These are phyloP conservation scores for Moricandia moricandioides DNA, from an alignment of 345 rosid species.

Conservation along the genomic window DNA sequence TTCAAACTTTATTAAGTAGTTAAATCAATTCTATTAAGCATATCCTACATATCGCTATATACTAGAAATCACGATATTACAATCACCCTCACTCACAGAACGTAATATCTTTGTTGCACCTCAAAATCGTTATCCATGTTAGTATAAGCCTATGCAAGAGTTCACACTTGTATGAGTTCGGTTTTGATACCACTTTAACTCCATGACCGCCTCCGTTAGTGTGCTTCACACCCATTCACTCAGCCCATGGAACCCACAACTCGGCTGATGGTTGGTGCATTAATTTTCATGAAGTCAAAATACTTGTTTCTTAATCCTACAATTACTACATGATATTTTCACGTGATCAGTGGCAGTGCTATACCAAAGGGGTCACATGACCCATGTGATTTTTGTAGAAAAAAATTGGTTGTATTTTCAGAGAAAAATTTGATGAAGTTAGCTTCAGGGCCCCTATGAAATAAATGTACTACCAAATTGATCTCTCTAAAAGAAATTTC, in stretches of 20 bases:
- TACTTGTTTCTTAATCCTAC: background rate
- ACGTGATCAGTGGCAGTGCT: too few species aligned
- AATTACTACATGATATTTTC: background rate
- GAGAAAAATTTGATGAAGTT: too few species aligned
- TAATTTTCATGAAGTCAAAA: too few species aligned
- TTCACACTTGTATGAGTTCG: background rate
- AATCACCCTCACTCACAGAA: background rate
- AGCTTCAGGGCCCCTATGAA: too few species aligned
- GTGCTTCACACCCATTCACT: background rate
- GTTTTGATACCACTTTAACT: background rate
- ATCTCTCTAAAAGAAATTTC: too few species aligned
- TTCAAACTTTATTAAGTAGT: too few species aligned
- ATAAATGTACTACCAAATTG: too few species aligned
- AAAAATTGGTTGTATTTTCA: too few species aligned
- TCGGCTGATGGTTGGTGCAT: background rate
- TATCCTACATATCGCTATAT: background rate
- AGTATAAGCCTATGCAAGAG: background rate
- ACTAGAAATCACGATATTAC: background rate
- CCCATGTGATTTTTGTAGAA: too few species aligned
- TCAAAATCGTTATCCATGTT: too few species aligned
- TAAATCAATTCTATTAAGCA: background rate
- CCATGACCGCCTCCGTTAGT: background rate
- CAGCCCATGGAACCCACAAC: background rate
- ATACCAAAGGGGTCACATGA: too few species aligned
- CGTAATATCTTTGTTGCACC: background rate